Evolutionary conservation across 1,284 basidiomycete genomes (phyloP).

Genomic region (Ceratorhiza oryzae-sativae): DNA sequence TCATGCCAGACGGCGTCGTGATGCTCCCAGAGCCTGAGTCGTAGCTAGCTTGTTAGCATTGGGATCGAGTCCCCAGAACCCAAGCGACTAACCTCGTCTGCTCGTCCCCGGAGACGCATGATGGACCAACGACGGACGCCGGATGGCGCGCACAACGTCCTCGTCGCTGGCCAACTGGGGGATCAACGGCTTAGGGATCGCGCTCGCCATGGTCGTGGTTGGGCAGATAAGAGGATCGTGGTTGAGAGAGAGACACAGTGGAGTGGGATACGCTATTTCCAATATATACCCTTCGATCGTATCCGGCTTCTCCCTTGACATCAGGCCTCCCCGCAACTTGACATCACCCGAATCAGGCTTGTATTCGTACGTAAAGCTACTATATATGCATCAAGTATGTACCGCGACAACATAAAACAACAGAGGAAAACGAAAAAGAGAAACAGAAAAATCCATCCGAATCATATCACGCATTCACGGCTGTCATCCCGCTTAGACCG

Average conservation of each 20-base stretch:
- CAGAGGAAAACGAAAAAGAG: not conserved
- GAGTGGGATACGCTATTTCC: slow-evolving; percentile 9
- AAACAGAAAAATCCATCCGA: not conserved
- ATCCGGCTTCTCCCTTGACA: not conserved
- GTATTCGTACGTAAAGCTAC: slow-evolving; percentile 18
- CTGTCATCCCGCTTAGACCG: too few relatives aligned
- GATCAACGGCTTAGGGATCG: slow-evolving; percentile 23
- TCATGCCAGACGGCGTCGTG: slow-evolving; percentile 73
- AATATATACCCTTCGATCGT: slow-evolving; percentile 7
- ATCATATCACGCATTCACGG: not conserved
- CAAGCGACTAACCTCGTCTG: slow-evolving; percentile 20
- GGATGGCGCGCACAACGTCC: slow-evolving; percentile 16
- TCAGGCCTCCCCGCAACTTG: not conserved
- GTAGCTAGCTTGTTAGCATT: not conserved
- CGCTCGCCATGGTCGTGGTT: slow-evolving; percentile 21
- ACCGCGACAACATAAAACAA: slow-evolving; percentile 21
- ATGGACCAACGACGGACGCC: slow-evolving; percentile 12
- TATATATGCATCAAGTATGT: slow-evolving; percentile 28
- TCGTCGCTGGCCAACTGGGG: slow-evolving; percentile 1
- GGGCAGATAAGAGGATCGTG: not conserved
- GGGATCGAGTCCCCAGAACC: slow-evolving; percentile 1
- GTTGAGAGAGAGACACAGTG: too few relatives aligned
- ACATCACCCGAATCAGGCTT: not conserved
- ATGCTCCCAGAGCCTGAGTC: slow-evolving; percentile 69
- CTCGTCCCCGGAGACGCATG: slow-evolving; percentile 15